phyloP scores from a whole-genome alignment of 306 rosid genomes.

The Herpetospermum pedunculosum region DNA sequence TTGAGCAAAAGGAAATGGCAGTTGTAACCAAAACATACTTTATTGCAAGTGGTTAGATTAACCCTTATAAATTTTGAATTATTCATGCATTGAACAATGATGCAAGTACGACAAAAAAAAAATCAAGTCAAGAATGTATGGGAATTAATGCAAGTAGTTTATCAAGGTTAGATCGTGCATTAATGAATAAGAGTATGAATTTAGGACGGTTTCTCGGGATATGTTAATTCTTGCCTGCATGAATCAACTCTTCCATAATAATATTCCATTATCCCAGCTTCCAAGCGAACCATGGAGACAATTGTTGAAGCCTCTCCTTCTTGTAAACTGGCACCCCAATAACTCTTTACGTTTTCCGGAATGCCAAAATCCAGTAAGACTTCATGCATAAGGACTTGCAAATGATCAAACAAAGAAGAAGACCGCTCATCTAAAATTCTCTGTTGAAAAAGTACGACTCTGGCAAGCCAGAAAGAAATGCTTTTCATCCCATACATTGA shows the following conservation, averaged over 20 bases:
- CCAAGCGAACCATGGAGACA: slow-evolving; percentile 59
- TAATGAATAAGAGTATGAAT: slow-evolving; percentile 12
- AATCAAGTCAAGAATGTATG: not conserved
- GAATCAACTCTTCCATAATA: slow-evolving; percentile 72
- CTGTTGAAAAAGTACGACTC: slow-evolving; percentile 62
- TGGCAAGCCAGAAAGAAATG: slow-evolving; percentile 82
- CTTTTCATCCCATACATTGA: slow-evolving; percentile 35
- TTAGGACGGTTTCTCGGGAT: not conserved
- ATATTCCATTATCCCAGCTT: slow-evolving; percentile 82
- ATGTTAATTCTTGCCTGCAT: slow-evolving; percentile 43
- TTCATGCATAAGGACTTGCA: slow-evolving; percentile 51
- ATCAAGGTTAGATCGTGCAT: not conserved
- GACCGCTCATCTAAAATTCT: slow-evolving; percentile 72
- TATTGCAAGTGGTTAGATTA: not conserved
- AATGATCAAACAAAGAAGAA: slow-evolving; percentile 59
- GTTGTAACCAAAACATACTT: not conserved
- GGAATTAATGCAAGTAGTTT: not conserved
- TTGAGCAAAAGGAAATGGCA: not conserved
- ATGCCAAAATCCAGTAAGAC: slow-evolving; percentile 42
- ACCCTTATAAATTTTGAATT: not conserved
- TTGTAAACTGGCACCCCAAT: slow-evolving; percentile 43
- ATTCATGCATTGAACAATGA: not conserved
- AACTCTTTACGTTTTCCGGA: slow-evolving; percentile 35
- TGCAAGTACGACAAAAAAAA: not conserved
- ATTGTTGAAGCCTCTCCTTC: slow-evolving; percentile 40